Percentiles rank a stretch among this genome's conserved stretches.
Evolutionary conservation across 176 grass and related monocot species (phyloP).

Genomic region (Melocanna baccifera): DNA sequence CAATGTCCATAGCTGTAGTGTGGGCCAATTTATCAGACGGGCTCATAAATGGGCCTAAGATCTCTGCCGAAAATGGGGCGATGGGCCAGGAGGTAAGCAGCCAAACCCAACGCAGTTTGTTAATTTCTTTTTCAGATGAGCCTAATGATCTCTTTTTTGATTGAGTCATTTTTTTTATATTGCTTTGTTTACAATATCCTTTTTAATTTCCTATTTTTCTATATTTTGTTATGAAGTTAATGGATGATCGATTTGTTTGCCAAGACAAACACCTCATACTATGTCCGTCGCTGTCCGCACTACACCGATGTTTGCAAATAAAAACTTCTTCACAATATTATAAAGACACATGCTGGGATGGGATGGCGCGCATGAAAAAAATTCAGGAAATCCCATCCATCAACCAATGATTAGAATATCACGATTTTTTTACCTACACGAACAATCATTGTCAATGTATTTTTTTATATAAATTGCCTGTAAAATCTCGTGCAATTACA

Average conservation of each 20-base stretch:
- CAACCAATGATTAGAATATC: neutral
- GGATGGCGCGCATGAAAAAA: neutral
- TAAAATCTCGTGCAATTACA: neutral
- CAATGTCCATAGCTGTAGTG: neutral
- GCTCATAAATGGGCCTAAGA: neutral
- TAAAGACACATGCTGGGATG: neutral
- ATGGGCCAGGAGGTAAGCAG: neutral
- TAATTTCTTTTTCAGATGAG: neutral
- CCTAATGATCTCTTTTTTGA: neutral
- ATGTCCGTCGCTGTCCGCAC: neutral
- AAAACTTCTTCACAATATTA: neutral
- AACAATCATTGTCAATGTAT: neutral
- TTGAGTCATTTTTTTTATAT: neutral
- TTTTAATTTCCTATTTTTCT: neutral
- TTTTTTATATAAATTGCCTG: neutral
- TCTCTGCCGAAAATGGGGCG: neutral
- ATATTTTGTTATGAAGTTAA: neutral
- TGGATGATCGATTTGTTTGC: neutral
- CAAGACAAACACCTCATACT: neutral
- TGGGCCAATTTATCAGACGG: neutral
- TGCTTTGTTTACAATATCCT: no score
- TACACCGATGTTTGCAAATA: neutral
- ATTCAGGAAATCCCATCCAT: neutral
- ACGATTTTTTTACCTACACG: neutral
- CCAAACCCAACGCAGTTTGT: neutral